Conservation (phyloP, 345 rosid species). For the Eucalyptus marginata region DNA sequence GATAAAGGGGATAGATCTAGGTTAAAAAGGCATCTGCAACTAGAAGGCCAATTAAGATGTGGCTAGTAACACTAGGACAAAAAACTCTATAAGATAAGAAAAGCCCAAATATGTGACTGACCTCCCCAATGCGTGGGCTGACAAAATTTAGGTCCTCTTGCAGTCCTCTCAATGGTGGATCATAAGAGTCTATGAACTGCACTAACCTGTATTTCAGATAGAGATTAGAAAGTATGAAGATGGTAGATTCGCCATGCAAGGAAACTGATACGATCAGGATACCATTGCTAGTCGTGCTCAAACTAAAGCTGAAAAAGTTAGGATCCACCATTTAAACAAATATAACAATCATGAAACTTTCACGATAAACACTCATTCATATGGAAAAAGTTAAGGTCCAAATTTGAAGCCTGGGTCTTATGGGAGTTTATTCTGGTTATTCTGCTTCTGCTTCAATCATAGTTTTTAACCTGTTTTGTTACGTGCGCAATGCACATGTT, state of each 20-base stretch:
- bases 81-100: not conserved
- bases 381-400: not conserved
- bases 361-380: not conserved
- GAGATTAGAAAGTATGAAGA: not conserved
- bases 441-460: not conserved
- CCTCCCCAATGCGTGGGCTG: conserved; percentile 99
- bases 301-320: not conserved
- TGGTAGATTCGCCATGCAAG: not conserved
- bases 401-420: not conserved
- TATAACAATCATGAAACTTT: not conserved
- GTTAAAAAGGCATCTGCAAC: not conserved
- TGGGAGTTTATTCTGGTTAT: not conserved
- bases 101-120: conserved; percentile 12
- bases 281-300: not conserved
- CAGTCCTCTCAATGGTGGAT: conserved; percentile 95
- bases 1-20: not conserved
- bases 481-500: not conserved
- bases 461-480: not conserved
- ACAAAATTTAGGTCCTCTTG: conserved; percentile 98
- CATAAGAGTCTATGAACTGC: conserved; percentile 92
- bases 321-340: not conserved
- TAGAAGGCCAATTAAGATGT: not conserved
- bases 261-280: not conserved
- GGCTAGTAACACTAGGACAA: not conserved
- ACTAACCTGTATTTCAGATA: conserved; percentile 57